Evolutionary conservation across 495 filamentous ascomycete species (phyloP).

Genomic region (Lepraria neglecta): DNA sequence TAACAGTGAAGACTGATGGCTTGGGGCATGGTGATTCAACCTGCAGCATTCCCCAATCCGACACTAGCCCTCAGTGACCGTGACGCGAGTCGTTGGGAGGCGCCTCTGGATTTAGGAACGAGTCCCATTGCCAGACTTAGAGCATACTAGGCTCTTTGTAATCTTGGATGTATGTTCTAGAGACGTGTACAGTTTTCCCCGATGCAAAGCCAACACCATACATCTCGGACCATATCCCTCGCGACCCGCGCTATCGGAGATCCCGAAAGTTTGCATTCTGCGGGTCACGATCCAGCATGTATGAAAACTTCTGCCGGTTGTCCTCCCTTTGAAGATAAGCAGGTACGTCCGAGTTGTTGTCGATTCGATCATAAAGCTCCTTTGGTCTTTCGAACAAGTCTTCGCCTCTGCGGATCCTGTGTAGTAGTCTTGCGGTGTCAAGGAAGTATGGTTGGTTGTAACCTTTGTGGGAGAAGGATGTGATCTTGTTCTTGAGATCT

Average conservation of each 20-base stretch:
- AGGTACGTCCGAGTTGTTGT: slow-evolving; percentile 41
- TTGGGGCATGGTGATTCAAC: no score
- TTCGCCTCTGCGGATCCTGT: slow-evolving; percentile 41
- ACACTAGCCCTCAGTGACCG: no score
- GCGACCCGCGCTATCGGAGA: slow-evolving; percentile 1
- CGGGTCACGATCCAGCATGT: slow-evolving; percentile 35
- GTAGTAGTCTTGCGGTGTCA: slow-evolving; percentile 39
- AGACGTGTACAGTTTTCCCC: no score
- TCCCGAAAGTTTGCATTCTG: slow-evolving; percentile 35
- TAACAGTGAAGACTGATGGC: no score
- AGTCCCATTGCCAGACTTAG: no score
- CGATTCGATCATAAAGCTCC: slow-evolving; percentile 40
- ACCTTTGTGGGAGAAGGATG: slow-evolving; percentile 42
- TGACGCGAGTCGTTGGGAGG: no score
- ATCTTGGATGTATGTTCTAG: no score
- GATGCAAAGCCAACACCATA: not conserved
- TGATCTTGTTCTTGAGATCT: slow-evolving; percentile 46
- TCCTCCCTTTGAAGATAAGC: slow-evolving; percentile 30
- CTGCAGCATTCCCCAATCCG: no score
- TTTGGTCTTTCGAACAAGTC: slow-evolving; percentile 46
- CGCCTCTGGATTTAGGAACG: no score
- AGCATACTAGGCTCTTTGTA: no score
- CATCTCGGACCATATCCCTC: not conserved
- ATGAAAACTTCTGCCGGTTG: slow-evolving; percentile 31
- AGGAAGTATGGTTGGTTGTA: slow-evolving; percentile 42